Base-by-base conservation (phyloP, 306 rosid species). In the Vigna mungo region DNA sequence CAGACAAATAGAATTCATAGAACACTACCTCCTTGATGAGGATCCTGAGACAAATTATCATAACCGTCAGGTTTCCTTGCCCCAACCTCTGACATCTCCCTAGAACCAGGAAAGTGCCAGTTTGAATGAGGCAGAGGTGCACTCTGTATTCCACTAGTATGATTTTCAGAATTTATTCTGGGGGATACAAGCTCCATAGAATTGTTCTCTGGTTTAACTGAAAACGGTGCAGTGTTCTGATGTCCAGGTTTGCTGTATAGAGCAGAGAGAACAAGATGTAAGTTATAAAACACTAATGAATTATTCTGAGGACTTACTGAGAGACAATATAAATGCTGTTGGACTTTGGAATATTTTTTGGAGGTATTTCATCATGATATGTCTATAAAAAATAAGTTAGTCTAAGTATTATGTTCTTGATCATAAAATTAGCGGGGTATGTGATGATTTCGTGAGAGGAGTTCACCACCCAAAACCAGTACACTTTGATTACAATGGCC, bases 141-240 rank as follows among this genome's bases (percentile, higher is more conserved):
- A 79, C 86, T 77, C 14, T 64, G 92, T 23, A 30, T 80, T 49
- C 78, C 81, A 69, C 77, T 82, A 70, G 80, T 84, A 75, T 81
- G 96, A 84, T 78, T 87, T 79, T 89, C 97, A 2, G 86, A 83
- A 63, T 80, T 81, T 53, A 87, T 70, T 81, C 91, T 88, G 25
- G 93, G 97, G 74, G 96, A 95, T 41, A 86, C 92, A 80, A 81
- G 96, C 81, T 94, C 98, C 94, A 83, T 76, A 20, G 89, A 76
- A 78, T 78, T 78, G 84, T 76, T 85, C 27, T 90, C 94, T 2
- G 85, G 87, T 79, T 87, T 90, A 41, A 72, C 78, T 69, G 89
- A 56, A 80, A 85, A 84, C 25, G 88, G 87, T 75, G 83, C 75
- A 43, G 85, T 62, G 79, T 77, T 83, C 78, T 85, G 89, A 85